Evolutionary conservation across 352 stramenopile genomes (phyloP).

Genomic region (Phytophthora fragariaefolia): DNA sequence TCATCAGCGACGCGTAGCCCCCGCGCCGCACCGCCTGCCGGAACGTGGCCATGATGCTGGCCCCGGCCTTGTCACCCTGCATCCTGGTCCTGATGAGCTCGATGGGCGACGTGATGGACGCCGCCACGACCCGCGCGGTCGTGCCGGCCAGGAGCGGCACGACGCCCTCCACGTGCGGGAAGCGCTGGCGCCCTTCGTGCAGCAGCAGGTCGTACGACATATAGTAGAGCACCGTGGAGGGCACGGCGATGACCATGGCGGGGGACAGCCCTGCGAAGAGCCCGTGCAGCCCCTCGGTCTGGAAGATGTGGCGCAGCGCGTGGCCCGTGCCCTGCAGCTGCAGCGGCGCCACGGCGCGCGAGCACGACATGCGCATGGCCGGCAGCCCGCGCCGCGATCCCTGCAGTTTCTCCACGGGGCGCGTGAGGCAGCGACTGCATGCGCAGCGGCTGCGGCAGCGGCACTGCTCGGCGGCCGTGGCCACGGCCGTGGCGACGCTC

Average conservation of each 20-base stretch:
- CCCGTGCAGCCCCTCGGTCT: conserved; percentile 71
- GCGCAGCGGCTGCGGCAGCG: conserved; percentile 55
- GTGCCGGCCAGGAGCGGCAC: conserved; percentile 76
- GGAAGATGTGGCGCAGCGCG: conserved; percentile 81
- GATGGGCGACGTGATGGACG: conserved; percentile 86
- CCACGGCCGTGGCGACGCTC: conserved; percentile 21
- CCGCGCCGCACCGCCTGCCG: conserved; percentile 59
- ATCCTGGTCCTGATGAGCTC: conserved; percentile 91
- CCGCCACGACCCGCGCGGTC: conserved; percentile 70
- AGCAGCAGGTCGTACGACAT: conserved; percentile 93
- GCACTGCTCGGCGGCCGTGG: conserved; percentile 45
- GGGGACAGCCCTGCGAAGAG: conserved; percentile 92
- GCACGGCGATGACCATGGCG: conserved; percentile 93
- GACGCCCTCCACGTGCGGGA: conserved; percentile 44
- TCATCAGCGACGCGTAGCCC: conserved; percentile 85
- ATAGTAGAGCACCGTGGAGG: conserved; percentile 96
- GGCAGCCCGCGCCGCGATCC: conserved; percentile 33
- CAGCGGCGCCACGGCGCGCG: conserved; percentile 35
- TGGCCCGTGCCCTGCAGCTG: conserved; percentile 65
- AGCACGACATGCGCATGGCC: conserved; percentile 57
- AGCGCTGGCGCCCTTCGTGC: conserved; percentile 46
- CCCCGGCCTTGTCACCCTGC: conserved; percentile 50
- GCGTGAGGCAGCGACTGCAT: conserved; percentile 62
- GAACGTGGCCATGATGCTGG: conserved; percentile 55
- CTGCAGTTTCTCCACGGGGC: conserved; percentile 50